phyloP scores from a whole-genome alignment of 345 rosid genomes.

The Viola odorata region DNA sequence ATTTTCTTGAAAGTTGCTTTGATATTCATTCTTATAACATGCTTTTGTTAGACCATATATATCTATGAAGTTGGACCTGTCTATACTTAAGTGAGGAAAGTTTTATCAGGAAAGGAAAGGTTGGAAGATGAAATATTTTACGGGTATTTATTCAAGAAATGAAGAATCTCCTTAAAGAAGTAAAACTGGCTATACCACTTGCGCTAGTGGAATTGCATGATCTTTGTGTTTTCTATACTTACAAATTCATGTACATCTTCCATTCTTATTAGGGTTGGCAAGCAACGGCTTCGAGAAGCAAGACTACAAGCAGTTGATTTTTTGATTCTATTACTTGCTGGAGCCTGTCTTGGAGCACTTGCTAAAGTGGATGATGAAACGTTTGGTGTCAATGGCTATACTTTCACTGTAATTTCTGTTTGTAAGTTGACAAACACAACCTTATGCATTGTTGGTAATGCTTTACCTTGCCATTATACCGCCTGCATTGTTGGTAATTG shows the following conservation, averaged over 20 bases:
- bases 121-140: background rate
- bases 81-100: no score
- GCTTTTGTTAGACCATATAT: no score
- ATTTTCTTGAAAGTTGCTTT: no score
- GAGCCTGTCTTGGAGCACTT: conserved; percentile 86
- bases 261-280: conserved; percentile 45
- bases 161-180: no score
- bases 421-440: conserved; percentile 49
- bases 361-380: conserved; percentile 75
- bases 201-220: background rate
- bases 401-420: conserved; percentile 74
- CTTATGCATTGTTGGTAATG: conserved; percentile 2
- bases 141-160: no score
- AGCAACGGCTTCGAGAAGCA: conserved; percentile 85
- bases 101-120: no score
- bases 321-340: conserved; percentile 67
- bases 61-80: no score
- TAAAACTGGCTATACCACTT: background rate
- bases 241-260: background rate
- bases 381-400: conserved; percentile 66
- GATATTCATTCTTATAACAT: no score
- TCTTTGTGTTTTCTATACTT: background rate
- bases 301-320: conserved; percentile 62
- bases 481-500: conserved; percentile 1
- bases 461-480: no score